Evolutionary conservation across 116 monocot species (phyloP), one percentile per base, ranked within the genome.

Genomic region (Cymodocea nodosa): DNA sequence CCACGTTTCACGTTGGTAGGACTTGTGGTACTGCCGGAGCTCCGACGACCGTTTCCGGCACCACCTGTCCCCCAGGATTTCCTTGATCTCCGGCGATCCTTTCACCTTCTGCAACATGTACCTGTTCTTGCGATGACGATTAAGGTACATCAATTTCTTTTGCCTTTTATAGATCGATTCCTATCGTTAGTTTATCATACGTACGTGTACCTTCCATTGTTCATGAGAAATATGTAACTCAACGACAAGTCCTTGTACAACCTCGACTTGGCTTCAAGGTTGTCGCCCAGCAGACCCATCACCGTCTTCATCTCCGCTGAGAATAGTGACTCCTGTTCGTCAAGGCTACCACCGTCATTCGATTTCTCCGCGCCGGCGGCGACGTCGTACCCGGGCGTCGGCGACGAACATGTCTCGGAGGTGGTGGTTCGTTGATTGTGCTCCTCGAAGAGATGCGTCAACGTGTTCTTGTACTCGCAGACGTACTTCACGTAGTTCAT

Each of bases 401-500:
- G 36, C 37, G 59, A 15, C 14, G 69, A 62, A 36, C 30, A 50
- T 0, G 20, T 19, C 34, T 59, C 55, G 16, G 36, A 52, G 5
- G 72, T 18, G 6, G 30, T 3, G 30, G 64, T 40, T 19, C 18
- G 19, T 24, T 37, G 49, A 19, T 60, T 13, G 68, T 76, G 69
- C 15, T 84, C 71, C 17, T 68, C 63, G 76, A 92, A 92, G 15
- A 92, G 71, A 23, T 92, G 74, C 50, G 80, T 80, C 52, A 92
- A 50, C 0, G 84, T 82, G 17, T 65, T 76, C 63, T 76, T 92
- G 78, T 92, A 92, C 74, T 82, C 87, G 72, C 82, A 80, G 3
- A 77, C 80, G 62, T 81, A 86, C 50, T 86, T 82, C 35, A 91
- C 70, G 73, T 91, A 91, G 82, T 91, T 91, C 84, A 91, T 82